Percentiles rank a stretch among this genome's conserved stretches.
These are phyloP conservation scores for Phytophthora citrophthora DNA, from an alignment of 352 stramenopile genomes.

Conservation along the genomic window DNA sequence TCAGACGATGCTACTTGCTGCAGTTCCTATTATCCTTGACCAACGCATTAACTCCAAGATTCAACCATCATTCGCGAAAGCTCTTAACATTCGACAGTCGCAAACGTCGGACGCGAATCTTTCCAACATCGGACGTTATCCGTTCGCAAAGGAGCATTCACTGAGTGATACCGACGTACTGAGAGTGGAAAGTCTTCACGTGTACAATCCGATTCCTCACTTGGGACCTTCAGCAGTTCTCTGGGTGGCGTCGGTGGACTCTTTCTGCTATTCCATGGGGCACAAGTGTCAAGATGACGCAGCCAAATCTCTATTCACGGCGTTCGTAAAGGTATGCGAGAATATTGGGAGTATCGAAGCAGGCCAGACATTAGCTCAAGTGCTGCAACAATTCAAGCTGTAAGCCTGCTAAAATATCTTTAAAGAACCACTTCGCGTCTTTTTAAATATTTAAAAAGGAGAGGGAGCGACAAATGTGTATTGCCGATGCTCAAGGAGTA, in stretches of 20 bases:
- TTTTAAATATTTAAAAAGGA: not conserved
- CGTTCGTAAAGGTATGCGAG: slow-evolving; percentile 24
- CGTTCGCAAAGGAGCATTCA: slow-evolving; percentile 15
- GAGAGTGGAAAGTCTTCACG: slow-evolving; percentile 33
- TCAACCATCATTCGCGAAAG: slow-evolving; percentile 24
- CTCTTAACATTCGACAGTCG: slow-evolving; percentile 23
- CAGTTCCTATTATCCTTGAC: slow-evolving; percentile 31
- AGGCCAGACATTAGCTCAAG: slow-evolving; percentile 23
- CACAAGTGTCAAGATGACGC: slow-evolving; percentile 39
- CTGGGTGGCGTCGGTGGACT: slow-evolving; percentile 32
- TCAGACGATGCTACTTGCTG: slow-evolving; percentile 15
- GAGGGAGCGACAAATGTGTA: no score
- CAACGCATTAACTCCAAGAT: slow-evolving; percentile 26
- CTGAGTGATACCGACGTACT: slow-evolving; percentile 8
- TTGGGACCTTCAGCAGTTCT: slow-evolving; percentile 31
- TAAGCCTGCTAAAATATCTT: not conserved
- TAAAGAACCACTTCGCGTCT: no score
- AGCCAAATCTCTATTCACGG: slow-evolving; percentile 24
- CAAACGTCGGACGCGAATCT: slow-evolving; percentile 30
- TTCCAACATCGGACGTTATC: slow-evolving; percentile 39
- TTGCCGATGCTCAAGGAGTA: no score
- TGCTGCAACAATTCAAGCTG: slow-evolving; percentile 12
- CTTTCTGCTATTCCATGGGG: slow-evolving; percentile 36
- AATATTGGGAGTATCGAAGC: slow-evolving; percentile 12
- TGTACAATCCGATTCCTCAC: slow-evolving; percentile 39